These are phyloP conservation scores for Piper longum DNA, from an alignment of 164 flowering plant species.

Conservation along the genomic window DNA sequence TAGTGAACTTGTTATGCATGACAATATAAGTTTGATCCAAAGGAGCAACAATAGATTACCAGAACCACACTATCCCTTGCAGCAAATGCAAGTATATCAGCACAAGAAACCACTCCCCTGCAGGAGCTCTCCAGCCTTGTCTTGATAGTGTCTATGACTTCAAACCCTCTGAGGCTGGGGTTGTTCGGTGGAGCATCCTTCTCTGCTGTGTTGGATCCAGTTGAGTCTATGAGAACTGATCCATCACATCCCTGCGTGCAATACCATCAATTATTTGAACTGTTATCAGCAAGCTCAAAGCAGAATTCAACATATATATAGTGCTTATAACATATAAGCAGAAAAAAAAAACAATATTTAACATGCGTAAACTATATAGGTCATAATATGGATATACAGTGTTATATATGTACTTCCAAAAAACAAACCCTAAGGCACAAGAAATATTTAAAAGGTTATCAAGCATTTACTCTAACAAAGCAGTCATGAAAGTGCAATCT, in stretches of 20 bases:
- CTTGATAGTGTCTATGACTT: slow-evolving; percentile 6
- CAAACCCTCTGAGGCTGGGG: slow-evolving; percentile 9
- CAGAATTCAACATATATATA: not conserved
- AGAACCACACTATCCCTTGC: slow-evolving; percentile 5
- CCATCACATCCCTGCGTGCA: slow-evolving; percentile 11
- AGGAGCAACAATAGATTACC: not conserved
- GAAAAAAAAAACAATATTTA: no score
- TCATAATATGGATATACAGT: no score
- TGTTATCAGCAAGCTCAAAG: not conserved
- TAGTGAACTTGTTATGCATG: not conserved
- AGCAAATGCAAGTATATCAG: slow-evolving; percentile 10
- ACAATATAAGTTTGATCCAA: not conserved
- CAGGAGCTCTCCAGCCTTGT: slow-evolving; percentile 2
- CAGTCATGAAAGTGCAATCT: slow-evolving; percentile 1
- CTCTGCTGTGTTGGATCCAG: slow-evolving; percentile 1
- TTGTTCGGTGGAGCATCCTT: not conserved
- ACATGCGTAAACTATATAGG: no score
- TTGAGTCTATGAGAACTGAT: slow-evolving; percentile 7
- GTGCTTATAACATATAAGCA: not conserved
- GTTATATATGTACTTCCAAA: no score
- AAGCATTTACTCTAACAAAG: slow-evolving; percentile 1
- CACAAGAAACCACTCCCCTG: slow-evolving; percentile 5
- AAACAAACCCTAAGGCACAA: not conserved
- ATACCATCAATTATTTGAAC: not conserved
- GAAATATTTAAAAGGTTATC: not conserved